Base-by-base conservation (phyloP, 257 asterid genomes). In the Solanum virginianum region DNA sequence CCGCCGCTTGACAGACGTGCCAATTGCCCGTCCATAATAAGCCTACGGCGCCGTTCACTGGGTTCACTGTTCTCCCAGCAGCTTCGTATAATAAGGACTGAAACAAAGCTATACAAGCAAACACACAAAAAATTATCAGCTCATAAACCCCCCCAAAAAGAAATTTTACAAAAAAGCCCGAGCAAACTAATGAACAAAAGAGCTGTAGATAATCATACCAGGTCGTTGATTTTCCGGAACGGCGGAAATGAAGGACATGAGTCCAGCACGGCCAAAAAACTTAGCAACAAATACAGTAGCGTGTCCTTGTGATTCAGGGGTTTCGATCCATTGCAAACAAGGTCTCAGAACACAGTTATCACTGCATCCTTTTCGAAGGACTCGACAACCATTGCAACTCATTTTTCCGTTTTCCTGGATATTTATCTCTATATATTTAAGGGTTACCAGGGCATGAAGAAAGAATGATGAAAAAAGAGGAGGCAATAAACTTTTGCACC, bases 331-430 rank as follows among this genome's bases (percentile, higher is more conserved):
- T 66, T 90, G 93, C 22, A 93, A 88, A 86, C 93, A 93, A 1
- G 93, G 92, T 80, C 97, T 81, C 24, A 93, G 87, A 62, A 92
- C 88, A 91, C 97, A 93, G 88, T 68, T 88, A 16, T 93, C 97
- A 59, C 97, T 90, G 88, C 97, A 93, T 54, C 97, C 97, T 84
- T 93, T 93, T 45, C 95, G 93, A 62, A 93, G 97, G 79, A 93
- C 92, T 60, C 97, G 90, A 49, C 97, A 93, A 5, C 97, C 97
- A 87, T 92, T 93, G 92, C 97, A 93, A 84, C 97, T 92, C 97
- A 93, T 93, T 56, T 39, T 68, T 54, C 8, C 4, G 26, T 20
- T 49, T 29, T 15, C 9, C 20, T 56, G 49, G 13, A 22, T 71
- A 20, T 54, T 3, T 13, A 36, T 66, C 13, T 63, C 1, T 60